These are phyloP conservation scores for Fusarium begoniae DNA, from an alignment of 2,329 filamentous ascomycete genomes.

Conservation along the genomic window DNA sequence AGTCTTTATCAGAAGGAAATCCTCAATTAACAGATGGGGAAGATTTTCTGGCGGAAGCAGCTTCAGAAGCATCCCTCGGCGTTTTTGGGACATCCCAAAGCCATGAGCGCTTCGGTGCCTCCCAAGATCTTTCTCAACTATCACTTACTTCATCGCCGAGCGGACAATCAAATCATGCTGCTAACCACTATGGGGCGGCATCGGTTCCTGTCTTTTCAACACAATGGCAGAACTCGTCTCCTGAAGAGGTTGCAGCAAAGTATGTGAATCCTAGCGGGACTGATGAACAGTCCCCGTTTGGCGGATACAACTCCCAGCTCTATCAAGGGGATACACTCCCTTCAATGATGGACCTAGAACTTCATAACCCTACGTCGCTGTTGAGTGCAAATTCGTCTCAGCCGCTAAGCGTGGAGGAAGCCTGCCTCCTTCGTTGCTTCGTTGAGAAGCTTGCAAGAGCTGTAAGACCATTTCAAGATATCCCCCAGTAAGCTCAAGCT, in stretches of 20 bases:
- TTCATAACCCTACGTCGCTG: fast-evolving
- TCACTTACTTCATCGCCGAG: not conserved
- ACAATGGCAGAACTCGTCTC: not conserved
- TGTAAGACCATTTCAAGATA: not conserved
- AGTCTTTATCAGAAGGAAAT: fast-evolving
- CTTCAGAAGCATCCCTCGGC: fast-evolving
- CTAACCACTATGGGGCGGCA: fast-evolving
- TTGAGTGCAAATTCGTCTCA: not conserved
- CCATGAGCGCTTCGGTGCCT: fast-evolving
- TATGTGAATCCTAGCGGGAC: not conserved
- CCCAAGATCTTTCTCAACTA: fast-evolving
- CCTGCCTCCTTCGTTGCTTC: not conserved
- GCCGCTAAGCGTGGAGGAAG: not conserved
- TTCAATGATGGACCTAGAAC: not conserved
- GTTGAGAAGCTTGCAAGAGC: not conserved
- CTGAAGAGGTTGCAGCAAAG: fast-evolving
- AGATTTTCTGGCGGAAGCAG: fast-evolving
- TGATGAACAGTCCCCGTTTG: not conserved
- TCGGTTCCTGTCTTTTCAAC: fast-evolving
- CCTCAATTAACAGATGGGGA: too few species aligned
- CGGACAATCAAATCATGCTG: fast-evolving
- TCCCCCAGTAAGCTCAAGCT: not conserved
- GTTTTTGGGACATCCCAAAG: fast-evolving
- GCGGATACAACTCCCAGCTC: not conserved
- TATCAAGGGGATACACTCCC: not conserved